Conservation (phyloP, 306 rosid species). For the Rosa chinensis region DNA sequence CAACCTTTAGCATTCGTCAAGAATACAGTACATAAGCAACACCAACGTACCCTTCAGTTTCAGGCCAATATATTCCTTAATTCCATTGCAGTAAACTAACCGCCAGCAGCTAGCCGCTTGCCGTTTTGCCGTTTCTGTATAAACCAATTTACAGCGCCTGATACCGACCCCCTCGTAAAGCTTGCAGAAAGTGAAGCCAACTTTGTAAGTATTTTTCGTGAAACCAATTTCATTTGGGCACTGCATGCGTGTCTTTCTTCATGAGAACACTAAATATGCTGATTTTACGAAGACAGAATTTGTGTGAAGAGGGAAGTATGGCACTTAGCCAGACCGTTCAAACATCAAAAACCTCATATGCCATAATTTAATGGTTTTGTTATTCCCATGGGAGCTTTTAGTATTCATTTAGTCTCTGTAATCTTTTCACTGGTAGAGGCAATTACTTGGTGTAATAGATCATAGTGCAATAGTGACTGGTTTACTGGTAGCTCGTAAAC, state of each 20-base stretch:
- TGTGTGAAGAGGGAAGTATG: slow-evolving; percentile 5
- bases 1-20: not conserved
- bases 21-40: not conserved
- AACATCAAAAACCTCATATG: not conserved
- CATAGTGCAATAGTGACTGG: not conserved
- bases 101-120: not conserved
- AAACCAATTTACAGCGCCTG: not conserved
- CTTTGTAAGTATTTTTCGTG: not conserved
- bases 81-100: not conserved
- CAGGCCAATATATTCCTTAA: not conserved
- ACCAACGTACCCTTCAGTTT: not conserved
- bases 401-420: not conserved
- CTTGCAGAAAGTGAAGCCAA: not conserved
- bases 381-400: not conserved
- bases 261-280: slow-evolving; percentile 7
- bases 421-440: not conserved
- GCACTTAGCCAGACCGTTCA: not conserved
- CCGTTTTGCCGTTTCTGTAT: not conserved
- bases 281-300: not conserved
- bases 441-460: not conserved
- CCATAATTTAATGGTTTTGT: not conserved
- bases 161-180: not conserved
- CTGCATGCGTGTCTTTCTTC: not conserved
- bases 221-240: not conserved
- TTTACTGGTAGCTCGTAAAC: not conserved